Evolutionary conservation across 371 early-diverging fungal species (phyloP).

Genomic region (Apophysomyces ossiformis): DNA sequence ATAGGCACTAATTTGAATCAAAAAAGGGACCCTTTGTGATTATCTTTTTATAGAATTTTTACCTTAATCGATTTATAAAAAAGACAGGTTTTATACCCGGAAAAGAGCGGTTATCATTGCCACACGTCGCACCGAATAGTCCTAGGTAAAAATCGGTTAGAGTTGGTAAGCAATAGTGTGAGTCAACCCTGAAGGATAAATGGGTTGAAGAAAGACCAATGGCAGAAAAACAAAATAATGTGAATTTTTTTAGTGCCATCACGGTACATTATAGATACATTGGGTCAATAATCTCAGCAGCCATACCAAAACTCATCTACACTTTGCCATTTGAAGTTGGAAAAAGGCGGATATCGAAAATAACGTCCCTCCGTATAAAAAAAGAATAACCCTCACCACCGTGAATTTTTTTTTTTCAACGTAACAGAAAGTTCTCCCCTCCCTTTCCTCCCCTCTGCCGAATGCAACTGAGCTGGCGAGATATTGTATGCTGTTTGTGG

Average conservation of each 20-base stretch:
- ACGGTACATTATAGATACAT: not conserved
- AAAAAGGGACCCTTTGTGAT: too few relatives aligned
- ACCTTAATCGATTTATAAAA: not conserved
- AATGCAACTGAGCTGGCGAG: constrained; percentile 10
- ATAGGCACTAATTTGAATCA: too few relatives aligned
- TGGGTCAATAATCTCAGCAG: not conserved
- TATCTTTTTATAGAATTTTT: constrained; percentile 10
- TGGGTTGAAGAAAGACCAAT: not conserved
- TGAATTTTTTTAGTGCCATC: too few relatives aligned
- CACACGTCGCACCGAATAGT: not conserved
- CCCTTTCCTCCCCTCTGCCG: constrained; percentile 1
- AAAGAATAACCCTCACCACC: constrained; percentile 1
- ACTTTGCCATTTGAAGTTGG: constrained; percentile 6
- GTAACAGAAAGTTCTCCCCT: not conserved
- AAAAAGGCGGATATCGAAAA: constrained; percentile 7
- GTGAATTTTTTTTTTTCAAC: constrained; percentile 6
- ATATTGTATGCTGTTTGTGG: constrained; percentile 9
- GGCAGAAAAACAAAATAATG: not conserved
- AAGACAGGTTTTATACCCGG: constrained; percentile 1
- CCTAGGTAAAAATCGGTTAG: not conserved
- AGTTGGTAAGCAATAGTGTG: not conserved
- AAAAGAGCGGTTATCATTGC: not conserved
- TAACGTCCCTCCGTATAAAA: not conserved
- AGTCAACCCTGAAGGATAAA: not conserved
- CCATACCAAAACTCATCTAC: not conserved